Evolutionary conservation across 805 yeast species (phyloP).

Genomic region (Scheffersomyces coipomensis): DNA sequence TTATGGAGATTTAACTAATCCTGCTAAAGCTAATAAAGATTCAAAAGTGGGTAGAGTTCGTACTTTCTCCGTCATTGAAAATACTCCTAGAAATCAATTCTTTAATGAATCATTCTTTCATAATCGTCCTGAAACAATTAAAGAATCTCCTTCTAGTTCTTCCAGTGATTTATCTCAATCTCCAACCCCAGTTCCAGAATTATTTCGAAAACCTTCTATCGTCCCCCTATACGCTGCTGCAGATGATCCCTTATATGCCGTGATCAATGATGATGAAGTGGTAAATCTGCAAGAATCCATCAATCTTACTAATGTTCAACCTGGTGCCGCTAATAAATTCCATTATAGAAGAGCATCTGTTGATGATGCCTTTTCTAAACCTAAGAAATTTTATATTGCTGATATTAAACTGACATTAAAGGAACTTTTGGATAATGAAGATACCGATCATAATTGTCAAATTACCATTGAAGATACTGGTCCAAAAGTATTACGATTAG

Average conservation of each 20-base stretch:
- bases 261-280: too few species aligned
- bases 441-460: constrained; percentile 81
- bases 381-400: constrained; percentile 63
- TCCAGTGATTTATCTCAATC: constrained; percentile 2
- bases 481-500: constrained; percentile 27
- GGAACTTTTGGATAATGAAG: constrained; percentile 71
- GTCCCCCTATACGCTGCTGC: constrained; percentile 21
- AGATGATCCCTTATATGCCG: too few species aligned
- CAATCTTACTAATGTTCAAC: neutral
- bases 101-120: neutral
- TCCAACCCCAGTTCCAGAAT: constrained; percentile 3
- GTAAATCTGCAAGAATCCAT: constrained; percentile 2
- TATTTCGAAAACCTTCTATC: constrained; percentile 21
- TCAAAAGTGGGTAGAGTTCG: constrained; percentile 51
- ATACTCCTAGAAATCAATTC: constrained; percentile 7
- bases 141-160: constrained; percentile 7
- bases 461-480: constrained; percentile 40
- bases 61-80: constrained; percentile 50
- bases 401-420: constrained; percentile 73
- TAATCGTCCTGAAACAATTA: constrained; percentile 5
- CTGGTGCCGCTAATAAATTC: constrained; percentile 3
- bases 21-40: constrained; percentile 39
- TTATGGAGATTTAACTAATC: constrained; percentile 64
- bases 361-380: constrained; percentile 24
- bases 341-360: constrained; percentile 29